Evolutionary conservation across 768 basidiomycete genomes (phyloP), one percentile per base, ranked within the genome.

Genomic region (Filobasidium floriforme): DNA sequence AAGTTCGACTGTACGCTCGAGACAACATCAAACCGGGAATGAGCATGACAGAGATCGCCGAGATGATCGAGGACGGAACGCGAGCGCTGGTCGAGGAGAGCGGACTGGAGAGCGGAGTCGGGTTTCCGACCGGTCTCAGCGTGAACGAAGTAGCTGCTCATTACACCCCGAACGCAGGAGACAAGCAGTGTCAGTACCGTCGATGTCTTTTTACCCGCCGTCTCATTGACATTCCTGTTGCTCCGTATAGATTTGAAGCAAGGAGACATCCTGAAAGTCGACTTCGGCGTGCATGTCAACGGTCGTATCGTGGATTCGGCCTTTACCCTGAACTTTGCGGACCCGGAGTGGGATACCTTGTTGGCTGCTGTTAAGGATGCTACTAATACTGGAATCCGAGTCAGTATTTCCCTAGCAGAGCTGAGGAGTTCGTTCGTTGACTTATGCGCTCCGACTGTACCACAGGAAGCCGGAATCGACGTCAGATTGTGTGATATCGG

Each of bases 251-350:
- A 92, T 28, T 81, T 98, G 41, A 83, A 88, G 75, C 80, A 84
- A 64, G 85, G 87, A 43, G 94, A 98, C 74, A 88, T 97, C 19
- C 82, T 99, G 69, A 98, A 99, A 81, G 92, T 99, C 59, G 96
- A 99, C 75, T 85, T 99, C 72, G 96, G 96, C 60, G 92, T 98
- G 2, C 96, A 99, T 70, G 92, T 98, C 41, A 89, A 89, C 73
- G 96, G 94, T n/a, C 83, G 90, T 61, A 99, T 98, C 66, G 76
- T 87, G 29, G 96, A 99, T 77, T 97, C 93, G 59, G 96, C 96
- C 2, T 98, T 98, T 79, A 99, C 96, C 2, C 81, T 97, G 73
- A 79, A 76, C 66, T 97, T 87, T 72, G 54, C 24, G 22, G 91
- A 92, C 66, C 90, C 86, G 32, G 89, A 88, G 11, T 99, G 97